Evolutionary conservation across 2,329 filamentous ascomycete genomes (phyloP).

Genomic region (Zarea fungicola): DNA sequence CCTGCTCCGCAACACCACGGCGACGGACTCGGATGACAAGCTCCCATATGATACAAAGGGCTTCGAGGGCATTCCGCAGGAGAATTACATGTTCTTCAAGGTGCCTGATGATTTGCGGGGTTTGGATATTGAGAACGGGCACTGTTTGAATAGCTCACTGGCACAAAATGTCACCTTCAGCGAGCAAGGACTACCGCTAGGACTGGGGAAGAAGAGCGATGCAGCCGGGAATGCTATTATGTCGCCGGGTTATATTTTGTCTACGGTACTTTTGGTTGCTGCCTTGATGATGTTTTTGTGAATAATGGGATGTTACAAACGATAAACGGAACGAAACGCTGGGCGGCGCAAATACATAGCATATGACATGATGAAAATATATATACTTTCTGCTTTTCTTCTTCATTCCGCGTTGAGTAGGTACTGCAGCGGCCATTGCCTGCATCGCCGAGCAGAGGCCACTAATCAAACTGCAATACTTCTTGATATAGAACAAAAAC

Average conservation of each 20-base stretch:
- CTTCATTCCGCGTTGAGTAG: no score
- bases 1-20: conserved; percentile 66
- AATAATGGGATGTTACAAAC: neutral
- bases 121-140: conserved; percentile 58
- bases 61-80: conserved; percentile 48
- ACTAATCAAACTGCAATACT: no score
- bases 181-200: conserved; percentile 54
- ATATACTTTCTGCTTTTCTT: no score
- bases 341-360: no score
- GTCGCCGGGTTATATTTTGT: neutral
- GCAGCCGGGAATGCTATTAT: neutral
- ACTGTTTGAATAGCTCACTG: conserved; percentile 52
- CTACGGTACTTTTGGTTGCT: neutral
- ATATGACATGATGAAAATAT: no score
- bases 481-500: no score
- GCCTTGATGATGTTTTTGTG: neutral
- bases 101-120: conserved; percentile 62
- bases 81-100: conserved; percentile 74
- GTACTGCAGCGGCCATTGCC: no score
- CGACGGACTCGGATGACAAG: conserved; percentile 60
- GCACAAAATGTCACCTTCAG: conserved; percentile 68
- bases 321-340: no score
- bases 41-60: conserved; percentile 45
- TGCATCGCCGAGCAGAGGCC: no score
- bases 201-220: conserved; percentile 26